A percentile compares a stretch with the other conserved stretches of the same genome.
Conservation (phyloP, 2,329 filamentous ascomycete species). For the Apiospora phragmitis region DNA sequence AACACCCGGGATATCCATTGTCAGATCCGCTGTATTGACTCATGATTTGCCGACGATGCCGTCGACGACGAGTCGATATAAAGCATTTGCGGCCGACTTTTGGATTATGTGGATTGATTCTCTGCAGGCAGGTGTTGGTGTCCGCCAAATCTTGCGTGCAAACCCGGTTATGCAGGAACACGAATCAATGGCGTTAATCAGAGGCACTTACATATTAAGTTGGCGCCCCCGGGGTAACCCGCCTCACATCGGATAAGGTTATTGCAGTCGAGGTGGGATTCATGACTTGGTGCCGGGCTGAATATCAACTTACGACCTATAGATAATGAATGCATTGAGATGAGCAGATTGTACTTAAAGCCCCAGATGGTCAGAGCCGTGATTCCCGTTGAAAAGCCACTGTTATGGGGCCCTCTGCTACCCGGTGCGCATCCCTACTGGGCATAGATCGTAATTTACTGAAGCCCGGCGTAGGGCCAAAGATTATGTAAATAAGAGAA, state of each 20-base stretch:
- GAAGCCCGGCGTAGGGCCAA: neutral
- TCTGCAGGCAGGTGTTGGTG: neutral
- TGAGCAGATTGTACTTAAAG: neutral
- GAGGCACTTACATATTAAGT: neutral
- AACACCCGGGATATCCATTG: neutral
- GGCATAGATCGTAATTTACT: neutral
- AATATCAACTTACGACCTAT: neutral
- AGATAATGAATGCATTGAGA: neutral
- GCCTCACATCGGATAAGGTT: neutral
- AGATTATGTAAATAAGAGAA: neutral
- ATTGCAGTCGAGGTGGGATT: neutral
- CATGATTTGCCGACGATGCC: neutral
- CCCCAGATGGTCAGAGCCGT: constrained; percentile 5
- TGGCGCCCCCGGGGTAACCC: neutral
- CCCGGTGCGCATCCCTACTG: neutral
- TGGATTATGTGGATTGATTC: neutral
- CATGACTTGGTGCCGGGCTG: neutral
- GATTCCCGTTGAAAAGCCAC: neutral
- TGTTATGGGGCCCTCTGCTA: neutral
- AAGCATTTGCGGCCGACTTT: neutral
- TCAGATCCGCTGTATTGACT: neutral
- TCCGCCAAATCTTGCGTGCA: neutral
- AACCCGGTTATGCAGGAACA: constrained; percentile 9
- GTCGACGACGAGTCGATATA: neutral
- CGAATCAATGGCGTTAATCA: constrained; percentile 8